Evolutionary conservation across 2,329 filamentous ascomycete species (phyloP), one percentile per base, ranked within the genome.

Genomic region (Pezicula rhizophila): DNA sequence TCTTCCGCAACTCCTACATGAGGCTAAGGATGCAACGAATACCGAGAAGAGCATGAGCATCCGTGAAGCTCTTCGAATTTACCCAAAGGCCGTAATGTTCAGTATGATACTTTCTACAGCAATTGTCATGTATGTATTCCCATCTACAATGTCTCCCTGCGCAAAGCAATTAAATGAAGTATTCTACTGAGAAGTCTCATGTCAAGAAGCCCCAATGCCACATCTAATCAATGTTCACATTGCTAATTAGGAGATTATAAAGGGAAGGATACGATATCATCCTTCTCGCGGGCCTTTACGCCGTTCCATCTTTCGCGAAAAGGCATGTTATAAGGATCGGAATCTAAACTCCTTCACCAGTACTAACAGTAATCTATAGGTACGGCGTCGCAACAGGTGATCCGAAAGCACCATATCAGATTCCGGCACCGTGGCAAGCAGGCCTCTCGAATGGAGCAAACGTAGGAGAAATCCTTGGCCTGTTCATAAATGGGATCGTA

Each of bases 401-500:
- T 31, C 52, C 48, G 11, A 46, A 37, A 17, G 37, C 18, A 20
- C 39, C 49, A 11, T 53, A 50, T 39, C 47, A 56, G 17, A 53
- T 66, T 23, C 50, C 61, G 6, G 62, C 62, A 3, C 45, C 49
- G 8, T 66, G 64, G 64, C 63, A 66, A 55, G 52, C 58, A 3
- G 61, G 57, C 17, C 39, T 66, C 8, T 59, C 53, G 17, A 64
- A 63, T 40, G 61, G 55, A n/a, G 59, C 59, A 10, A 50, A 52
- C 31, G 54, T 58, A 46, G 64, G 64, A 6, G 55, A 63, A 43
- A 73, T 74, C 17, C 69, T 75, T 50, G 73, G 73, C 37, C 62
- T 76, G 1, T 68, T 74, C 43, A 65, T 58, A 46, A 76, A 75
- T 51, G 73, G 73, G 18, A 73, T 67, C 59, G 66, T 71, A 5